Conservation (phyloP, 768 basidiomycete species). For the Panellus pusillus region DNA sequence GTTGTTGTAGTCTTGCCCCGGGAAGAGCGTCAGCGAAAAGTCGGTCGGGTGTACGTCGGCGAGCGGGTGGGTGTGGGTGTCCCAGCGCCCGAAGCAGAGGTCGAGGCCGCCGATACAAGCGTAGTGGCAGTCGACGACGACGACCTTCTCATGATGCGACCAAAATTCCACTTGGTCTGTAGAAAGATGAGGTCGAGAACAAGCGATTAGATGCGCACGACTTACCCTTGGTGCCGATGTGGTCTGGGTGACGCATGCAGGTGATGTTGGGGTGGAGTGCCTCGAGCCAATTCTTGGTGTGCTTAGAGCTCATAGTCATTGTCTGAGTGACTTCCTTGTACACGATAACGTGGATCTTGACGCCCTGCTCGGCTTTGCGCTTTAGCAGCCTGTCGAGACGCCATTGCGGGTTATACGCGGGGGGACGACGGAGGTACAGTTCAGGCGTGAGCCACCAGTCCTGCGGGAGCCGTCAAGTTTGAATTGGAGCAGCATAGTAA, state of each 20-base stretch:
- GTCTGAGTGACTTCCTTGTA: conserved; percentile 97
- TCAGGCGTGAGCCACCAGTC: conserved; percentile 97
- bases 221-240: conserved; percentile 76
- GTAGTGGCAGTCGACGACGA: conserved; percentile 82
- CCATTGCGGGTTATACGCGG: conserved; percentile 83
- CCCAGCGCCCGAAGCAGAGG: conserved; percentile 97
- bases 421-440: conserved; percentile 89
- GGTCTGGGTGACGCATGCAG: conserved; percentile 89
- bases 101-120: conserved; percentile 94
- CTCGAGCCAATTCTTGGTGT: conserved; percentile 86
- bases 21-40: conserved; percentile 80
- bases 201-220: background rate
- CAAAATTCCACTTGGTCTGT: conserved; percentile 80
- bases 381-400: conserved; percentile 83
- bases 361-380: conserved; percentile 89
- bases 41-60: conserved; percentile 92
- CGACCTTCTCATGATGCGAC: conserved; percentile 93
- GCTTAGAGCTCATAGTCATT: conserved; percentile 85
- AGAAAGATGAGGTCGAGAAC: background rate
- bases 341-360: conserved; percentile 87
- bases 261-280: conserved; percentile 84
- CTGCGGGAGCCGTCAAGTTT: conserved; percentile 30
- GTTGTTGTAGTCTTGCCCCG: conserved; percentile 94
- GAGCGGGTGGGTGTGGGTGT: conserved; percentile 85
- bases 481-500: background rate